Percentiles rank a stretch among this genome's conserved stretches.
These are phyloP conservation scores for Malus orientalis DNA, from an alignment of 306 rosid species.

Conservation along the genomic window DNA sequence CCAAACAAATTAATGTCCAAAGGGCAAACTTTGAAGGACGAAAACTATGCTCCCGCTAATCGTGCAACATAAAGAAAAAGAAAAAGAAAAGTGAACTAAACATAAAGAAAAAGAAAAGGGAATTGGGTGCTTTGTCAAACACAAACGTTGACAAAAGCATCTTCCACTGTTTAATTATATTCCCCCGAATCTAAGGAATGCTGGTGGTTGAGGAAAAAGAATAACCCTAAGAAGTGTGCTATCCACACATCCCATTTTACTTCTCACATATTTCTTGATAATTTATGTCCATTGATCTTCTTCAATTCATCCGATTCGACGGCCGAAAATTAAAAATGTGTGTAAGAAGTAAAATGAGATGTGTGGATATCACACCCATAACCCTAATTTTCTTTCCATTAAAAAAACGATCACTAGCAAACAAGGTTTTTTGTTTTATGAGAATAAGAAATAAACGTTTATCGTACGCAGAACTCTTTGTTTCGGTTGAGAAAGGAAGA, in stretches of 20 bases:
- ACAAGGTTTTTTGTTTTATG: too few species aligned
- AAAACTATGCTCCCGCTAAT: slow-evolving; percentile 32
- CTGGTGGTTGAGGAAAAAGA: neutral
- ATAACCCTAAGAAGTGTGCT: too few species aligned
- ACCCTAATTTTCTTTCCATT: too few species aligned
- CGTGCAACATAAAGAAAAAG: slow-evolving; percentile 26
- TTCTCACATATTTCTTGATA: too few species aligned
- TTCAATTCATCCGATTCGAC: too few species aligned
- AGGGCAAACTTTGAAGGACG: neutral
- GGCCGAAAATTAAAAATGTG: too few species aligned
- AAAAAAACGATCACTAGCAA: too few species aligned
- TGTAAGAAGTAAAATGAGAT: too few species aligned
- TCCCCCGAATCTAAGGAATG: neutral
- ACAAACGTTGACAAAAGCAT: slow-evolving; percentile 11
- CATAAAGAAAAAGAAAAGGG: neutral
- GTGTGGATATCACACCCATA: too few species aligned
- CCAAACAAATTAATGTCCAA: neutral
- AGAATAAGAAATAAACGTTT: too few species aligned
- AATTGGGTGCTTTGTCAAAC: slow-evolving; percentile 10
- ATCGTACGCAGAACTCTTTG: neutral
- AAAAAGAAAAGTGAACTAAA: neutral
- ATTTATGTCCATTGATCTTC: too few species aligned
- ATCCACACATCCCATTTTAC: too few species aligned
- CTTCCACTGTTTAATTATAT: neutral
- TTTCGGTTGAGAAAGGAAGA: neutral